Base-by-base conservation (phyloP, 2,329 filamentous ascomycete species). In the Calycina herbarum region DNA sequence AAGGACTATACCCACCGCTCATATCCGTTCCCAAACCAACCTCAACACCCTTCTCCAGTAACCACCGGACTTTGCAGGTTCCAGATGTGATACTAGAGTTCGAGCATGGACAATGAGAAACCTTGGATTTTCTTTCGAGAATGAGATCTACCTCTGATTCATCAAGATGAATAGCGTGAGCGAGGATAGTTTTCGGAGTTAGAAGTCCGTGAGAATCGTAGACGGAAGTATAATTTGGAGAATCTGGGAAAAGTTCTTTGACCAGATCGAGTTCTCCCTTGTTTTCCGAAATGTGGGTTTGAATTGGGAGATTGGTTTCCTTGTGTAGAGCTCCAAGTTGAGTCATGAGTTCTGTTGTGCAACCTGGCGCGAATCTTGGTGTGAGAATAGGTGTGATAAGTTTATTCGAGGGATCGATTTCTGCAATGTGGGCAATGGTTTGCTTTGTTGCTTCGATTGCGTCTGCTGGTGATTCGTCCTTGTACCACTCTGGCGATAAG, bases 281-380 rank as follows among this genome's bases (percentile, higher is more conserved):
- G 77, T 97, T 97, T 77, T 98, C 94, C 0, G 89, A 91, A 63
- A 98, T 87, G 78, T 98, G 94, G 6, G 94, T 97, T 80, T 98
- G 94, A 45, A 94, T 83, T 0, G 90, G 89, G 2, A 94, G 80
- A 31, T 82, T 78, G 2, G 84, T 87, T 62, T 88, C 82, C 6
- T 78, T 77, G 5, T 90, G 89, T 5, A 97, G 78, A 1, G 79
- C 74, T 0, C 89, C 91, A 4, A 97, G 83, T 0, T 78, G 81
- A 0, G 75, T 71, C 75, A 98, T 84, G n/a, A 86, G 81, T 67
- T 83, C 84, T 45, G 70, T 68, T 3, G 83, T 87, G 78, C 84
- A 93, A 70, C 81, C 82, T 1, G 83, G 89, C 65, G 86, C 91
- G 79, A 87, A 94, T 65, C 84, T 82, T 20, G 84, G 89, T 0